Evolutionary conservation across 2,329 filamentous ascomycete species (phyloP), one percentile per base, ranked within the genome.

Genomic region (Ophiocordyceps polyrhachis-furcata): DNA sequence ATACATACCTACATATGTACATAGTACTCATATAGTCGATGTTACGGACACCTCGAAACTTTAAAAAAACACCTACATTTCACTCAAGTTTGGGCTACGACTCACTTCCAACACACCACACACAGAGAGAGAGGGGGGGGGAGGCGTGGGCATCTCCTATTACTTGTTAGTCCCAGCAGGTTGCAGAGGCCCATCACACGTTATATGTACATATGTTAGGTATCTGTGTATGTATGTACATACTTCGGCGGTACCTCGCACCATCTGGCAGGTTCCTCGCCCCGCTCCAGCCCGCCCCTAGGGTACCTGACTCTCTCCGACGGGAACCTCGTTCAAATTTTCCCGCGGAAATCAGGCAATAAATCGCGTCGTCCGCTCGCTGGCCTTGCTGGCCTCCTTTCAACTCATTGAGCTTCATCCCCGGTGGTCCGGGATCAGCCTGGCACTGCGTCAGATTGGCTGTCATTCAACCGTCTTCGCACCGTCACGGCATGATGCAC

Each of bases 381-480:
- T 38, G 38, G 28, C 31, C 42, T 46, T 6, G 21, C 21, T 23
- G 21, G 21, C 21, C 21, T 23, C 6, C 40, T 37, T 28, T 20
- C 17, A 19, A 37, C 42, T 23, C 40, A 44, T 41, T 43, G 43
- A 41, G 43, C 40, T 35, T 47, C 45, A 40, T 44, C 28, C 46
- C 45, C 49, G 44, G 49, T 42, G 25, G 43, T 46, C 45, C 45
- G 46, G 50, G 31, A 46, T 43, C 47, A 46, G 46, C 42, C 47
- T 45, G 47, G 47, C 42, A 43, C 43, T 44, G 47, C 44, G 21
- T 21, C 43, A 25, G 31, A 23, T 17, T 20, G 37, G 12, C 8
- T 31, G 20, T 31, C 14, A 19, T 41, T 21, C 43, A 23, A 32
- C 19, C n/a, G 19, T 29, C 43, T 19, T 40, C 43, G 25, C 21